Evolutionary conservation across 495 filamentous ascomycete genomes (phyloP).

Genomic region (Terfezia claveryi): DNA sequence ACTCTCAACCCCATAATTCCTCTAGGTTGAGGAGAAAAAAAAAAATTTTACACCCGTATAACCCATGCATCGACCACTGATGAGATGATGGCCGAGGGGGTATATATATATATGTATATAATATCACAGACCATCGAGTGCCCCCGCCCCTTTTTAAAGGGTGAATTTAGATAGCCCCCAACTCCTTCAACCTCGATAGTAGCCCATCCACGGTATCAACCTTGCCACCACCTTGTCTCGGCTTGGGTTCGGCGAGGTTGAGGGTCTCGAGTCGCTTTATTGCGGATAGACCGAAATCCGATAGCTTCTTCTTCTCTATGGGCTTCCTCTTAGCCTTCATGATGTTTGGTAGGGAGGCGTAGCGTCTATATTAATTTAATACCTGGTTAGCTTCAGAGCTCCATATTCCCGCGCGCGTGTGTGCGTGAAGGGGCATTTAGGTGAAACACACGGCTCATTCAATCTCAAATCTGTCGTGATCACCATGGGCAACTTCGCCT

Average conservation of each 20-base stretch:
- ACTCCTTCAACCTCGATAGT: slow-evolving; percentile 77
- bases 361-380: slow-evolving; percentile 26
- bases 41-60: no score
- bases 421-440: no score
- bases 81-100: no score
- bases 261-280: slow-evolving; percentile 62
- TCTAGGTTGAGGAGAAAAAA: no score
- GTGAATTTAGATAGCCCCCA: slow-evolving; percentile 55
- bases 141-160: no score
- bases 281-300: slow-evolving; percentile 55
- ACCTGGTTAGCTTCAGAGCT: not conserved
- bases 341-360: slow-evolving; percentile 89
- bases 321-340: slow-evolving; percentile 99
- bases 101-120: no score
- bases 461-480: slow-evolving; percentile 87
- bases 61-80: no score
- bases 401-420: not conserved
- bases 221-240: slow-evolving; percentile 82
- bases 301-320: slow-evolving; percentile 69
- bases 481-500: slow-evolving; percentile 63
- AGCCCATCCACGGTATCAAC: slow-evolving; percentile 91
- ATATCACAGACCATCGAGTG: no score
- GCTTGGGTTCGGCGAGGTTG: slow-evolving; percentile 70
- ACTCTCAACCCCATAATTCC: no score
- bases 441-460: slow-evolving; percentile 46